These are phyloP conservation scores for Naegleria lovaniensis DNA, from an alignment of 208 protist species.

Conservation along the genomic window DNA sequence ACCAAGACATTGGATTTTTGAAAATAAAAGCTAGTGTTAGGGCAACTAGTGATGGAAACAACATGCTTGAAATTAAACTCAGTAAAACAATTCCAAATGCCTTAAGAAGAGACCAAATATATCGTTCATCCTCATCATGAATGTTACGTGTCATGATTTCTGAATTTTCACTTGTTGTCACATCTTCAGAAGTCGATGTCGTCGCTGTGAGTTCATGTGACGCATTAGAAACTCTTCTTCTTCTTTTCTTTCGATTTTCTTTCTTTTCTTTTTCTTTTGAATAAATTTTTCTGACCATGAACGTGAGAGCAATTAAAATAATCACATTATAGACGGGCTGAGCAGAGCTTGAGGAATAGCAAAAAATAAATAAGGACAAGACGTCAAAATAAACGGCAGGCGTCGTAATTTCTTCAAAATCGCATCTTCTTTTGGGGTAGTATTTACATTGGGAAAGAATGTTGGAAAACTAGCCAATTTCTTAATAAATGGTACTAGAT, in stretches of 20 bases:
- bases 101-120: background rate
- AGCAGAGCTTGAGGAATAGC: background rate
- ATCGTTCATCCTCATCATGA: background rate
- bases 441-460: background rate
- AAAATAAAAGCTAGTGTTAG: background rate
- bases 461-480: background rate
- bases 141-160: background rate
- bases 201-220: too few species aligned
- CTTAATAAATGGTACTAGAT: background rate
- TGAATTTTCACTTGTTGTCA: background rate
- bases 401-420: background rate
- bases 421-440: background rate
- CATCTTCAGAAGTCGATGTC: background rate
- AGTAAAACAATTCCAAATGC: background rate
- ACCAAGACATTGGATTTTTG: constrained; percentile 2
- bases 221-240: background rate
- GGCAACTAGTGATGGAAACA: background rate
- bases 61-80: background rate
- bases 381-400: background rate
- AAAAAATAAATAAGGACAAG: background rate
- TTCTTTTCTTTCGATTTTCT: background rate
- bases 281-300: background rate
- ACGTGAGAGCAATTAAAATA: background rate
- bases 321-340: background rate
- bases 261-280: background rate